phyloP scores from a whole-genome alignment of 768 basidiomycete genomes.

The Macrolepiota dolichaula region DNA sequence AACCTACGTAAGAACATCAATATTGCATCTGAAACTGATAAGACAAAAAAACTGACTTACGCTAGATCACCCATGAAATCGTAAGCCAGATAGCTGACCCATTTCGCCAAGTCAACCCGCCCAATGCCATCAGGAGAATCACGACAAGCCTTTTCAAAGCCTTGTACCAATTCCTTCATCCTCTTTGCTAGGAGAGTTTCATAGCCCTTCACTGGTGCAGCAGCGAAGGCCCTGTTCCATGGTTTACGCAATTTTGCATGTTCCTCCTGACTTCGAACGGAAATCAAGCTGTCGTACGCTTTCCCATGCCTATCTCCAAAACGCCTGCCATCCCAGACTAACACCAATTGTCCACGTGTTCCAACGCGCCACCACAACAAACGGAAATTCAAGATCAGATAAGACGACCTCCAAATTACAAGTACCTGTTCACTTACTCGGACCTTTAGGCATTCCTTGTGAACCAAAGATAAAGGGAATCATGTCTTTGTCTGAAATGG shows the following conservation, averaged over 20 bases:
- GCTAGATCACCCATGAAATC: constrained; percentile 38
- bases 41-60: constrained; percentile 18
- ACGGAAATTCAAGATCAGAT: too few relatives aligned
- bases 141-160: constrained; percentile 18
- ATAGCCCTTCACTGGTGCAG: constrained; percentile 36
- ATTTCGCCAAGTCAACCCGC: constrained; percentile 15
- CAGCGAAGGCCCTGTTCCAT: constrained; percentile 42
- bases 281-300: constrained; percentile 18
- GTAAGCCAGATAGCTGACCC: constrained; percentile 20
- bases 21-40: background rate
- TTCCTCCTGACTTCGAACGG: constrained; percentile 23
- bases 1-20: constrained; percentile 20
- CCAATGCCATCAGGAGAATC: constrained; percentile 12
- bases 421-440: background rate
- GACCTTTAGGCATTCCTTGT: background rate
- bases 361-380: too few relatives aligned
- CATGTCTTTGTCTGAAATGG: constrained; percentile 37
- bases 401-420: too few relatives aligned
- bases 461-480: constrained; percentile 23
- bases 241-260: constrained; percentile 35
- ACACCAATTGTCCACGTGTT: too few relatives aligned
- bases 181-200: constrained; percentile 28
- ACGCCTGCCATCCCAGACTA: constrained; percentile 43
- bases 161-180: constrained; percentile 27
- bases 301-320: constrained; percentile 23